phyloP scores from a whole-genome alignment of 2,329 filamentous ascomycete species.

The Colletotrichum zoysiae region DNA sequence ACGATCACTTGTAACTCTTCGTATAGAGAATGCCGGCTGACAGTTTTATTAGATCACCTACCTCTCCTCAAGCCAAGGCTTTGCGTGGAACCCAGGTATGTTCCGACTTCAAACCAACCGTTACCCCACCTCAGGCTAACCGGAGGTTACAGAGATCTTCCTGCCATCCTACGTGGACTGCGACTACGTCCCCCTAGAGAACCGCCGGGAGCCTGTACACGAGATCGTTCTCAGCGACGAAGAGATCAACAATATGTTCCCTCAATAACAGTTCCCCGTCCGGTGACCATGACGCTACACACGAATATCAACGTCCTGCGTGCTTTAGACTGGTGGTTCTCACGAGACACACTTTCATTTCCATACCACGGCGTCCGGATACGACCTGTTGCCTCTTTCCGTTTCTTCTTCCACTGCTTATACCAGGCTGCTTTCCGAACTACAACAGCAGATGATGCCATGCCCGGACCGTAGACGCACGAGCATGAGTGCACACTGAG shows the following conservation, averaged over 20 bases:
- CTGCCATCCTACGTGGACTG: slow-evolving; percentile 82
- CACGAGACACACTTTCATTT: slow-evolving; percentile 38
- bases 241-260: slow-evolving; percentile 77
- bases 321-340: slow-evolving; percentile 48
- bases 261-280: slow-evolving; percentile 60
- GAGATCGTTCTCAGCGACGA: slow-evolving; percentile 84
- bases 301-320: slow-evolving; percentile 36
- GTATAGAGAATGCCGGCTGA: slow-evolving; percentile 1
- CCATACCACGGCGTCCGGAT: slow-evolving; percentile 41
- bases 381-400: slow-evolving; percentile 29
- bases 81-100: slow-evolving; percentile 84
- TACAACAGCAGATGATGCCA: slow-evolving; percentile 34
- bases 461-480: slow-evolving; percentile 13
- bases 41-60: slow-evolving; percentile 75
- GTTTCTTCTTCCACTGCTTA: slow-evolving; percentile 20
- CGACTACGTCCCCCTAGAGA: slow-evolving; percentile 81
- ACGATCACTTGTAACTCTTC: slow-evolving; percentile 49
- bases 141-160: slow-evolving; percentile 74
- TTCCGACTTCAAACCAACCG: not conserved
- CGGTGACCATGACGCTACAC: slow-evolving; percentile 25
- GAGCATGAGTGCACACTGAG: slow-evolving; percentile 23
- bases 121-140: slow-evolving; percentile 27
- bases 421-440: slow-evolving; percentile 27
- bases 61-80: slow-evolving; percentile 82
- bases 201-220: slow-evolving; percentile 80